phyloP scores from a whole-genome alignment of 148 eudicot genomes.

The Drosera capensis region DNA sequence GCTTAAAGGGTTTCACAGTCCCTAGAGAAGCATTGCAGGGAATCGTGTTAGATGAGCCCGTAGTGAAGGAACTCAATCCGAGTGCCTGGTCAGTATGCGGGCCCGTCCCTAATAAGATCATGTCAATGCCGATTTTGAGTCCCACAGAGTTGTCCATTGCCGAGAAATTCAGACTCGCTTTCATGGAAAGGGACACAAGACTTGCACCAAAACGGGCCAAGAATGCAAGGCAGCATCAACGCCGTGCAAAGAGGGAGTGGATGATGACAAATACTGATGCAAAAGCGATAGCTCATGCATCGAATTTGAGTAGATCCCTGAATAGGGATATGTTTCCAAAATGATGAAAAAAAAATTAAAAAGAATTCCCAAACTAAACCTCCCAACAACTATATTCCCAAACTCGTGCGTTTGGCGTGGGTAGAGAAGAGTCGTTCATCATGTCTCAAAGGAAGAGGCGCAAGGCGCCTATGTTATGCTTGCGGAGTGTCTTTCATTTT shows the following conservation, averaged over 20 bases:
- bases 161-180: constrained; percentile 76
- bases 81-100: constrained; percentile 48
- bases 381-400: too few species aligned
- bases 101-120: constrained; percentile 7
- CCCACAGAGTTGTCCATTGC: constrained; percentile 40
- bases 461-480: too few species aligned
- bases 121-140: constrained; percentile 7
- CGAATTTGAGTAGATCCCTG: constrained; percentile 46
- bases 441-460: too few species aligned
- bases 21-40: constrained; percentile 51
- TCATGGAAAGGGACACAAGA: constrained; percentile 70
- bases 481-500: too few species aligned
- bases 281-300: constrained; percentile 59
- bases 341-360: too few species aligned
- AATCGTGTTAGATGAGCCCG: constrained; percentile 40
- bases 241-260: constrained; percentile 78
- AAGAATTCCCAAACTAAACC: too few species aligned
- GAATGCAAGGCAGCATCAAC: constrained; percentile 74
- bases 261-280: constrained; percentile 39
- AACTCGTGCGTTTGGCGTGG: too few species aligned
- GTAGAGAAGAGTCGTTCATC: too few species aligned
- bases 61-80: constrained; percentile 61
- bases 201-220: constrained; percentile 92
- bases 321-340: too few species aligned
- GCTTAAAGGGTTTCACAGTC: constrained; percentile 30